Evolutionary conservation across 1,139 yeast genomes (phyloP).

Genomic region (Debaryomycetaceae sp.): DNA sequence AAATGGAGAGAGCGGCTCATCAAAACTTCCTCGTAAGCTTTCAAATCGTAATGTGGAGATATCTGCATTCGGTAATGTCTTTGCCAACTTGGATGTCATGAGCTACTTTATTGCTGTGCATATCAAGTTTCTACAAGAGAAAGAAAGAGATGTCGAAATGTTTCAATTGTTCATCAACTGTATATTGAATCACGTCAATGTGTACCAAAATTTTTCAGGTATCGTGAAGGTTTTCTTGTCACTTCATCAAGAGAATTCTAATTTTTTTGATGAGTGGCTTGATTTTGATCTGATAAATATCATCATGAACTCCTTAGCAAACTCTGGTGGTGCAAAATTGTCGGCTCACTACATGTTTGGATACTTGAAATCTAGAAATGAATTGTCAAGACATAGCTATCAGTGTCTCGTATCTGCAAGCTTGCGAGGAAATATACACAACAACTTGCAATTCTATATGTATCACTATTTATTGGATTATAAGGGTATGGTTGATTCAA

Average conservation of each 20-base stretch:
- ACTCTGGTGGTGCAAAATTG: conserved; percentile 26
- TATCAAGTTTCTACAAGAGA: conserved; percentile 16
- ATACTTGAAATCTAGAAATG: conserved; percentile 13
- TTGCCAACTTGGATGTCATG: conserved; percentile 28
- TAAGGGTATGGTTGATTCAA: conserved; percentile 9
- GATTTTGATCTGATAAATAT: conserved; percentile 30
- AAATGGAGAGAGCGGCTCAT: conserved; percentile 8
- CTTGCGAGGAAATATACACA: conserved; percentile 22
- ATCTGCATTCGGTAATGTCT: conserved; percentile 28
- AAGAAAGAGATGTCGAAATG: conserved; percentile 16
- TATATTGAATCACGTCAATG: conserved; percentile 31
- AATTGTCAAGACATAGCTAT: conserved; percentile 16
- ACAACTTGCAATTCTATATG: conserved; percentile 26
- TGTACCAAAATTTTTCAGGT: conserved; percentile 37
- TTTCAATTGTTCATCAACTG: conserved; percentile 34
- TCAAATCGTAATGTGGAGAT: conserved; percentile 19
- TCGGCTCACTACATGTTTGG: conserved; percentile 23
- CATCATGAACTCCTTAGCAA: conserved; percentile 24
- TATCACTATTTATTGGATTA: conserved; percentile 21
- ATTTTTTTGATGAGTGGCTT: conserved; percentile 20
- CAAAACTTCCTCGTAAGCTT: conserved; percentile 15
- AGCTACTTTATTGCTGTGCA: conserved; percentile 23
- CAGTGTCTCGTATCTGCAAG: conserved; percentile 23
- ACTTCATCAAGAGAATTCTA: conserved; percentile 16
- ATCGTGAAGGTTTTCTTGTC: conserved; percentile 20